Percentiles rank a stretch among this genome's conserved stretches.
Evolutionary conservation across 1,284 basidiomycete genomes (phyloP).

Genomic region (Trametes versicolor): DNA sequence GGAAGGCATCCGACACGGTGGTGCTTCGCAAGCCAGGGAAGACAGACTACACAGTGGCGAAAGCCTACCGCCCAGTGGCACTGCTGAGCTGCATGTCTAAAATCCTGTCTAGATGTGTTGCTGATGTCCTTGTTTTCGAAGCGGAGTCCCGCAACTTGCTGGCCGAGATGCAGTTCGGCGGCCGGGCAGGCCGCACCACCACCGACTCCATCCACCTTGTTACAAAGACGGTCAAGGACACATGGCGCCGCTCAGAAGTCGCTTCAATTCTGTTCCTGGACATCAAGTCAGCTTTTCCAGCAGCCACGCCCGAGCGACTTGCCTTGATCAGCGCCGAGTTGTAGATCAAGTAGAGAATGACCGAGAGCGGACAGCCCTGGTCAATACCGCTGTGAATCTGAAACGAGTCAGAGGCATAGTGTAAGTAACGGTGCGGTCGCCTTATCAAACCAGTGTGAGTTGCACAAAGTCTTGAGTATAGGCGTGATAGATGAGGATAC

Average conservation of each 20-base stretch:
- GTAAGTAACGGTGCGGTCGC: too few relatives aligned
- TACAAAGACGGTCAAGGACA: conserved; percentile 40
- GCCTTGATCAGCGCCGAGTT: conserved; percentile 45
- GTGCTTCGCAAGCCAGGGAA: conserved; percentile 52
- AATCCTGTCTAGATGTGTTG: conserved; percentile 38
- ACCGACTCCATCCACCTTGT: conserved; percentile 48
- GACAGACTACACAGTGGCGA: conserved; percentile 45
- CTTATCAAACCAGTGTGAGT: too few relatives aligned
- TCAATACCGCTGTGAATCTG: too few relatives aligned
- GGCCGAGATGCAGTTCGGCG: conserved; percentile 45
- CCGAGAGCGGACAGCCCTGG: too few relatives aligned
- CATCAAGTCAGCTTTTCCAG: conserved; percentile 51
- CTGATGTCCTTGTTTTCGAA: conserved; percentile 36
- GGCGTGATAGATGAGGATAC: too few relatives aligned
- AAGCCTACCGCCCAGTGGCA: conserved; percentile 51
- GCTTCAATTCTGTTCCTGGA: conserved; percentile 48
- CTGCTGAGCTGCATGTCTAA: conserved; percentile 49
- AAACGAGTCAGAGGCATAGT: too few relatives aligned
- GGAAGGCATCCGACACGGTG: conserved; percentile 45
- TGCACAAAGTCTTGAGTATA: too few relatives aligned
- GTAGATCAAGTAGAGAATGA: too few relatives aligned
- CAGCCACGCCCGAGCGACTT: conserved; percentile 39
- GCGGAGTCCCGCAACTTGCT: conserved; percentile 38
- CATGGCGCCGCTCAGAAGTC: conserved; percentile 45
- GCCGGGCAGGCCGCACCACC: conserved; percentile 45